Evolutionary conservation across 768 basidiomycete genomes (phyloP).

Genomic region (Postia placenta): DNA sequence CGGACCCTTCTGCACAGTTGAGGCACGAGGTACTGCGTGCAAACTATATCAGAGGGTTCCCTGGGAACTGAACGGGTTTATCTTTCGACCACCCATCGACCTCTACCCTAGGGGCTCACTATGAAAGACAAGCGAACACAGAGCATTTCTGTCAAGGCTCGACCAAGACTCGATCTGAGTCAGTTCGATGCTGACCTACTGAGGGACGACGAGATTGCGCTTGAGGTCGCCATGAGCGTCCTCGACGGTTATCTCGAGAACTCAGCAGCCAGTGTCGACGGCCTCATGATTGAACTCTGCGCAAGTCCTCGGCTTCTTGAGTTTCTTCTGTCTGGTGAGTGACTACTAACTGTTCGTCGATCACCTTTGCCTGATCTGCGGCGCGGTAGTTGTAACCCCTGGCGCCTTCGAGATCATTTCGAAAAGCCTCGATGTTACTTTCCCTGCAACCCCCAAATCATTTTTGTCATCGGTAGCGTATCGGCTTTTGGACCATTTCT

Average conservation of each 20-base stretch:
- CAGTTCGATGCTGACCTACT: not conserved
- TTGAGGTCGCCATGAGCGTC: constrained; percentile 2
- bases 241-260: constrained; percentile 3
- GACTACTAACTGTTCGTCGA: too few relatives aligned
- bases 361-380: not conserved
- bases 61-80: too few relatives aligned
- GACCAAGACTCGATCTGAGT: not conserved
- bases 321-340: constrained; percentile 9
- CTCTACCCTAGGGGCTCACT: too few relatives aligned
- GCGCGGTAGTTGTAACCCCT: constrained; percentile 1
- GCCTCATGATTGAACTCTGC: not conserved
- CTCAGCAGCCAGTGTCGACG: not conserved
- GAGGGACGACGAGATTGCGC: constrained; percentile 1
- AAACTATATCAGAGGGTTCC: too few relatives aligned
- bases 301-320: constrained; percentile 4
- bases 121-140: too few relatives aligned
- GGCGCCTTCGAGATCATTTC: not conserved
- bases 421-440: not conserved
- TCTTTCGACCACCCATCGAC: too few relatives aligned
- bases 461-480: constrained; percentile 1
- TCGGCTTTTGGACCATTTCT: constrained; percentile 4
- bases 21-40: too few relatives aligned
- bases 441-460: not conserved
- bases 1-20: too few relatives aligned
- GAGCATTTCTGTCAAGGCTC: too few relatives aligned